Base-by-base conservation (phyloP, 345 rosid genomes). In the Streptanthus diversifolius region DNA sequence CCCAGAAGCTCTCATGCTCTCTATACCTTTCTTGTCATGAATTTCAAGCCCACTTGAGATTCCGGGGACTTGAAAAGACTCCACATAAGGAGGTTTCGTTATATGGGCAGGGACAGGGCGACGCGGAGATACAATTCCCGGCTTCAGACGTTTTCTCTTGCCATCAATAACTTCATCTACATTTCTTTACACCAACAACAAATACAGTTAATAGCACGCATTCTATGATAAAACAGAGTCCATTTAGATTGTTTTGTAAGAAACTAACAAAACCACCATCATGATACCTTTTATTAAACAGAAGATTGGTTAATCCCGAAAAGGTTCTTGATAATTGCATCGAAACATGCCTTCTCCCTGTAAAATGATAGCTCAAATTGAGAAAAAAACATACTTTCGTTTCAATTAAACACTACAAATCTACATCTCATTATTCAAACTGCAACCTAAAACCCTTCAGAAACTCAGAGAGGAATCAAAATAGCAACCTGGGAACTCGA, bases 1-100 rank as follows among this genome's bases (percentile, higher is more conserved):
- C 49, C 97, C 98, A 8, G 96, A 87, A 79, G 90, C 97, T 81
- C 91, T 85, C 96, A 93, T 90, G 73, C 84, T 56, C 48, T 90
- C 88, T 75, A 83, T 85, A 68, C 98, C 98, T 60, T 79, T 84
- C 81, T 76, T 73, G 62, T 85, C 90, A 72, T 90, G 98, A 60
- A 93, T 81, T 80, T 93, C 90, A 40, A 85, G 84, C 17, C 88
- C 93, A 70, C 85, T 84, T 0, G 86, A 83, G 68, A 93, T 89
- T 55, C 96, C 96, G 15, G 96, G 96, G 0, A 75, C 63, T 70
- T 80, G 72, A 41, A 21, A 25, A 55, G 88, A 60, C 49, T 82
- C 82, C 36, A 90, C 96, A 70, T 93, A 93, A 17, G 88, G 82
- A 69, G 98, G 96, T 71, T 64, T 83, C 19, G 7, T 57, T 66